phyloP scores from a whole-genome alignment of 2,329 filamentous ascomycete genomes.

The Mariannaea elegans region DNA sequence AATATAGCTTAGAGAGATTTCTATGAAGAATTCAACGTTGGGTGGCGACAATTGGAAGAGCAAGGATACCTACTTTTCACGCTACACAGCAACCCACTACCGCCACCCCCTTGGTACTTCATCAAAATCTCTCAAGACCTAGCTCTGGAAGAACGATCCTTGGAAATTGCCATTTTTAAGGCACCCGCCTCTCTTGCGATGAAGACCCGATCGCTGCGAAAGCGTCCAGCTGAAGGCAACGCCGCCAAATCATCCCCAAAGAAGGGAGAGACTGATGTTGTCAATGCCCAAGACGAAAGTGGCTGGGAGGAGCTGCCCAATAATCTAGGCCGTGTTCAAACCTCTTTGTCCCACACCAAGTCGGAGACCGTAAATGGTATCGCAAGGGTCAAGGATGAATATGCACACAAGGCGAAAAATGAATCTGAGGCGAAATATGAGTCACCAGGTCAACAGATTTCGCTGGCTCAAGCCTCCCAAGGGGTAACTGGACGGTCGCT shows the following conservation, averaged over 20 bases:
- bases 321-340: constrained; percentile 12
- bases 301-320: constrained; percentile 11
- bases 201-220: constrained; percentile 10
- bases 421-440: background rate
- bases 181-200: background rate
- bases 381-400: background rate
- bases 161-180: no score
- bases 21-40: no score
- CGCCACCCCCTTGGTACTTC: no score
- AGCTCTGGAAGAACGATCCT: no score
- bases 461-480: background rate
- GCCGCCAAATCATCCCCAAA: background rate
- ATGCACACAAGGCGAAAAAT: background rate
- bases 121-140: no score
- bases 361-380: background rate
- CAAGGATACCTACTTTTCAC: no score
- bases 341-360: background rate
- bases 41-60: no score
- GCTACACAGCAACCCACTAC: no score
- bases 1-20: no score
- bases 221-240: background rate
- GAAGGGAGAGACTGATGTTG: background rate
- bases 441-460: background rate
- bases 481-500: background rate
- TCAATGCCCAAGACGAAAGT: background rate